Base-by-base conservation (phyloP, 148 eudicot species). In the Chenopodium album region DNA sequence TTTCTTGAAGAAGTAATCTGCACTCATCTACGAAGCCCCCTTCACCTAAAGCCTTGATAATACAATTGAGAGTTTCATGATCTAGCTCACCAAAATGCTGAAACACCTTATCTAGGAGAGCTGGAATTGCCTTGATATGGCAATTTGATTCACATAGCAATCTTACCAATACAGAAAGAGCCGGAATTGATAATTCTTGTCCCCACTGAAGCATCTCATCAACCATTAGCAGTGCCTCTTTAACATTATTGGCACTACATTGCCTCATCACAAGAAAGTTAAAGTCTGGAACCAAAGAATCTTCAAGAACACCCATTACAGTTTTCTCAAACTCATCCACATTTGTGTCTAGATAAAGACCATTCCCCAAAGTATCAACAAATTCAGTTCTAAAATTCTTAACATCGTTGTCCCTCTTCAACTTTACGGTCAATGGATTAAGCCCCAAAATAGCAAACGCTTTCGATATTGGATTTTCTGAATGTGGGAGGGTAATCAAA, bases 261-360 rank as follows among this genome's bases (percentile, higher is more conserved):
- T 82, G 85, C 72, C 85, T 86, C 78, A 76, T 16, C 62, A 91
- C 74, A 72, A 85, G 80, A 64, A 83, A 73, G 78, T 89, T 89
- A 64, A 91, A 91, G 81, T 94, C 94, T 9, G 92, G 97, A 76
- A 90, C 31, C 84, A 94, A 84, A 28, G 89, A 85, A 78, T 88
- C 97, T 52, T 88, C 82, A 54, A 94, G 92, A 86, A 92, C 87
- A 63, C 76, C 77, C 19, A 60, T 54, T 79, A 92, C 64, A 60
- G 62, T 81, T 75, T 79, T 84, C 80, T 94, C 98, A 87, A 84
- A 92, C 72, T 85, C 87, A 19, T 80, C 89, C 71, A 88, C 3
- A 56, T 94, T 86, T 63, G 94, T 84, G 41, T 94, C 95, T 76
- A 94, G 86, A 88, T 91, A 94, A 78, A 94, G 95, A 52, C 98